Base-by-base conservation (phyloP, 306 rosid species). In the Phaseolus lunatus region DNA sequence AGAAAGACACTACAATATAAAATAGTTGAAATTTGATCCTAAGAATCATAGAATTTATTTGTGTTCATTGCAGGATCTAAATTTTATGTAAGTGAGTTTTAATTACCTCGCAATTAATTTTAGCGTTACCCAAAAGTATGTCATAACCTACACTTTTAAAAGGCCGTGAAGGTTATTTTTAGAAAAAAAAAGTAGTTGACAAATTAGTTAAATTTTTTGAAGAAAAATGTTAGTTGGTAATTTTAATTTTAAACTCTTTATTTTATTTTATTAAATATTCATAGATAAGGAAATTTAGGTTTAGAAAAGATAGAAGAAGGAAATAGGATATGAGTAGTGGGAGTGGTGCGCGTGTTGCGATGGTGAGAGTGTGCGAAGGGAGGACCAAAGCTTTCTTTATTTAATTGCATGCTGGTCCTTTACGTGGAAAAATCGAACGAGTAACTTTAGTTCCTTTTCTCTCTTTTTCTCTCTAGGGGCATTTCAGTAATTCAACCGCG, bases 351-450 rank as follows among this genome's bases (percentile, higher is more conserved):
- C 65, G 59, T 53, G 39, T 26, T 5, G 56, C 54, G 47, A 63
- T 12, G 63, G 27, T 16, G 18, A 8, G 63, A 54, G 56, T 33
- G 24, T 33, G 24, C 16, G 71, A 67, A 45, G 81, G 64, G 67
- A 45, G 81, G 70, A 64, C 35, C 77, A 73, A 62, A 19, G 47
- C 69, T 10, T 45, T 35, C 69, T 64, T 35, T 73, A 68, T 69
- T 81, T 78, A 68, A 81, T 62, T 81, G 78, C 84, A 68, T 78
- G 85, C 78, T 72, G 62, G 73, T 72, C 66, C 79, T 78, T 77
- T 81, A 85, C 85, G 88, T 85, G 78, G 78, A 44, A 82, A 76
- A 70, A 19, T 11, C 20, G 73, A 67, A 50, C 26, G 53, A 20
- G 49, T 59, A 27, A 59, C 76, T 82, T 72, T 54, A 44, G 1